Percentiles rank a stretch among this genome's conserved stretches.
Evolutionary conservation across 176 grass and related monocot genomes (phyloP).

Genomic region (Musa schizocarpa): DNA sequence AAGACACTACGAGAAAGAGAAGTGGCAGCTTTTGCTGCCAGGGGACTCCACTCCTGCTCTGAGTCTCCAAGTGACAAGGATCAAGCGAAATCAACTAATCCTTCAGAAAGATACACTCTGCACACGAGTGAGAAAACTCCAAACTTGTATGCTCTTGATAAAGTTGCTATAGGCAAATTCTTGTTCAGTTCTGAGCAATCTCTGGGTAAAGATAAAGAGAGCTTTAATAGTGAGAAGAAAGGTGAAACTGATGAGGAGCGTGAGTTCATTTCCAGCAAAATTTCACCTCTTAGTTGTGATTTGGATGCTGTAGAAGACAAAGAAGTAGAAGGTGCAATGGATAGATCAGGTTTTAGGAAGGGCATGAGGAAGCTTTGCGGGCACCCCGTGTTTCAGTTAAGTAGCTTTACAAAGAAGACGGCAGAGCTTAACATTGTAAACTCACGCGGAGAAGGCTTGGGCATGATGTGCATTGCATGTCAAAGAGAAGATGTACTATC

Average conservation of each 20-base stretch:
- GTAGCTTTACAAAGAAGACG: slow-evolving; percentile 65
- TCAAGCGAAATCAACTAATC: slow-evolving; percentile 22
- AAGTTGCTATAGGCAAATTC: slow-evolving; percentile 27
- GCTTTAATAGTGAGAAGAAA: slow-evolving; percentile 24
- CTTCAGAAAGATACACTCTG: slow-evolving; percentile 17
- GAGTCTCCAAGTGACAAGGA: slow-evolving; percentile 50
- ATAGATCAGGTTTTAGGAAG: slow-evolving; percentile 85
- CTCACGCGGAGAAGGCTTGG: slow-evolving; percentile 58
- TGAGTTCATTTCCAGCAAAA: slow-evolving; percentile 21
- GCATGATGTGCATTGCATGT: slow-evolving; percentile 28
- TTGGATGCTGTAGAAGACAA: slow-evolving; percentile 10
- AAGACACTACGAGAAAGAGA: slow-evolving; percentile 19
- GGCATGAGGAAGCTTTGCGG: slow-evolving; percentile 71
- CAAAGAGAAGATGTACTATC: not conserved
- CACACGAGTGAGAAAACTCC: slow-evolving; percentile 14
- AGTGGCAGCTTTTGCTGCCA: not conserved
- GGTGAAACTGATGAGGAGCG: slow-evolving; percentile 26
- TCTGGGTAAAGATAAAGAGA: not conserved
- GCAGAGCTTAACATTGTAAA: slow-evolving; percentile 48
- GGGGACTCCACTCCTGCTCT: slow-evolving; percentile 34
- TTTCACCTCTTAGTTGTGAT: slow-evolving; percentile 11
- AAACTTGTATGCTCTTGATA: slow-evolving; percentile 34
- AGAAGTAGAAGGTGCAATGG: slow-evolving; percentile 36
- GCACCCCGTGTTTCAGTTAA: slow-evolving; percentile 88
- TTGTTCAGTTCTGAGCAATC: slow-evolving; percentile 11